Conservation (phyloP, 768 basidiomycete genomes). For the Auriscalpium vulgare region DNA sequence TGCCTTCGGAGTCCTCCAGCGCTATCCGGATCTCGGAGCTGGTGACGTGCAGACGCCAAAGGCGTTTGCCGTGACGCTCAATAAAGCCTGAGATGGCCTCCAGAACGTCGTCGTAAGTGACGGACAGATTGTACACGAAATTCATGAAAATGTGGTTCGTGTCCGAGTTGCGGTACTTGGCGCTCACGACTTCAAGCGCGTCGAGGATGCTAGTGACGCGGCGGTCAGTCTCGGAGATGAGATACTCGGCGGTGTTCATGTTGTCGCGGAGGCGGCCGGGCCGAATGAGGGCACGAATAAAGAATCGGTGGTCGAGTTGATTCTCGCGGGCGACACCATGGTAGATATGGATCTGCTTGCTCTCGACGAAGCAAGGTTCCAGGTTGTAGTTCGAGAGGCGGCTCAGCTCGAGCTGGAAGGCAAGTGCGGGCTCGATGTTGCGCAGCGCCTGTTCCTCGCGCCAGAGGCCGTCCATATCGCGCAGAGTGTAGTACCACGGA, state of each 20-base stretch:
- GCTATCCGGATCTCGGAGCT: conserved; percentile 95
- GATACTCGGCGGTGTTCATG: conserved; percentile 95
- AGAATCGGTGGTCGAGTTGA: conserved; percentile 96
- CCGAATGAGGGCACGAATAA: conserved; percentile 91
- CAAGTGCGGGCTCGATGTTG: conserved; percentile 96
- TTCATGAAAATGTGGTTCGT: conserved; percentile 99
- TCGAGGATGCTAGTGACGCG: conserved; percentile 91
- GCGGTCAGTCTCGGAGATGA: conserved; percentile 97
- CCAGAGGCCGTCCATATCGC: conserved; percentile 69
- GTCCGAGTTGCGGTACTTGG: conserved; percentile 85
- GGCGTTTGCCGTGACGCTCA: conserved; percentile 94
- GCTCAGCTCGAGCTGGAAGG: conserved; percentile 95
- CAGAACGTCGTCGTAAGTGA: conserved; percentile 93
- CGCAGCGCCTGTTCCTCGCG: conserved; percentile 93
- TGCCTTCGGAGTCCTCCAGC: conserved; percentile 91
- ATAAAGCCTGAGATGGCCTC: conserved; percentile 98
- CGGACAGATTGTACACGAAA: conserved; percentile 94
- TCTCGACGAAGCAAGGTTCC: conserved; percentile 92
- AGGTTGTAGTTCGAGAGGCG: conserved; percentile 96
- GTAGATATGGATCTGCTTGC: conserved; percentile 97
- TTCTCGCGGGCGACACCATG: conserved; percentile 93
- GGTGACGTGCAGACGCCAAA: conserved; percentile 97
- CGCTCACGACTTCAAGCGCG: conserved; percentile 88
- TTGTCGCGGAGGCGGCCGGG: conserved; percentile 88
- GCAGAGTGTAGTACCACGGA: conserved; percentile 90